Conservation (phyloP, 2,329 filamentous ascomycete species). For the Dothideomycetes sp. region DNA sequence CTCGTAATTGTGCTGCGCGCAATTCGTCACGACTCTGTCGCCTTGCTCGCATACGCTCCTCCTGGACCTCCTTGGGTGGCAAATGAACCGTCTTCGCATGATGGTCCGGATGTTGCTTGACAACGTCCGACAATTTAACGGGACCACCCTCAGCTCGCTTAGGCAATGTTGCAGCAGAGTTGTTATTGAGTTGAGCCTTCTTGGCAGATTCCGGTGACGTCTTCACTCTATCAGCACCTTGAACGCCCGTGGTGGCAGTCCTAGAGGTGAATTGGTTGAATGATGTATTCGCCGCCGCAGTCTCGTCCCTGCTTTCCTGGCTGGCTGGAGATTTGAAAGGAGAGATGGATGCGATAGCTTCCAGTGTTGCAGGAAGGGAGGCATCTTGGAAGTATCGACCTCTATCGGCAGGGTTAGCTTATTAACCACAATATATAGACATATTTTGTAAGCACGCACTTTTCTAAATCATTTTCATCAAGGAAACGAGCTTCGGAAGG, state of each 20-base stretch:
- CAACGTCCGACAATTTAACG: background rate
- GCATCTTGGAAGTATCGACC: constrained; percentile 46
- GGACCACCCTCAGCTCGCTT: background rate
- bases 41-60: constrained; percentile 32
- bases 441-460: constrained; percentile 32
- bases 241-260: background rate
- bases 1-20: constrained; percentile 8
- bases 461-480: constrained; percentile 45
- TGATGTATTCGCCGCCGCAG: background rate
- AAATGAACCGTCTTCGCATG: constrained; percentile 33
- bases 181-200: background rate
- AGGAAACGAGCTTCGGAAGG: constrained; percentile 43
- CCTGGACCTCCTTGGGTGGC: constrained; percentile 39
- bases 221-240: background rate
- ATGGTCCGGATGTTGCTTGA: constrained; percentile 5
- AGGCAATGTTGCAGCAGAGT: background rate
- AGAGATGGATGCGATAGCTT: constrained; percentile 7
- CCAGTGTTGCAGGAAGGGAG: constrained; percentile 32
- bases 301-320: background rate
- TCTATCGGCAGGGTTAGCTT: constrained; percentile 24
- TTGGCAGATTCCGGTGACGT: background rate
- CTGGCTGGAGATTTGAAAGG: constrained; percentile 2
- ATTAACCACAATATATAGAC: constrained; percentile 6
- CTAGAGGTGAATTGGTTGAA: background rate
- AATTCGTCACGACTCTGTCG: constrained; percentile 20